phyloP scores from a whole-genome alignment of 345 rosid species.

The Brassica cretica region DNA sequence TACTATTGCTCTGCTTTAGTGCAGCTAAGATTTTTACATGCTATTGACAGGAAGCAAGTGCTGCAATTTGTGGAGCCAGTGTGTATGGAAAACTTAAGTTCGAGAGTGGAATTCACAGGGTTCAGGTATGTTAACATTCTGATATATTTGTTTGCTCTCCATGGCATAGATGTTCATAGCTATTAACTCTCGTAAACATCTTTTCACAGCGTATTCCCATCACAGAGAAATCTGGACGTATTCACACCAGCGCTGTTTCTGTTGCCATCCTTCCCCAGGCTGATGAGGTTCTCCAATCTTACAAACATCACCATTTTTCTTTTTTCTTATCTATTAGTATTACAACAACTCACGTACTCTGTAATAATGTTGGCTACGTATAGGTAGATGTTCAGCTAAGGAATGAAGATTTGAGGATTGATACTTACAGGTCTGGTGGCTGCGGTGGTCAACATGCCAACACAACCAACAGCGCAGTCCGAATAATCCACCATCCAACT shows the following conservation, averaged over 20 bases:
- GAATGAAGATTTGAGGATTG: conserved; percentile 90
- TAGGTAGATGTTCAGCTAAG: conserved; percentile 92
- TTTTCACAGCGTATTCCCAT: conserved; percentile 88
- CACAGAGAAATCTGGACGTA: conserved; percentile 88
- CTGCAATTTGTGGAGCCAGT: conserved; percentile 77
- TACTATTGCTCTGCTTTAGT: conserved; percentile 9
- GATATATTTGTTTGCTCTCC: not conserved
- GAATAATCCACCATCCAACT: conserved; percentile 75
- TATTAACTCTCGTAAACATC: conserved; percentile 20
- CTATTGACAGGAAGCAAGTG: conserved; percentile 82
- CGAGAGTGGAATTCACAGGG: conserved; percentile 98
- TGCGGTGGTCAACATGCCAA: conserved; percentile 89
- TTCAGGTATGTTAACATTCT: conserved; percentile 61
- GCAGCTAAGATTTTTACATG: conserved; percentile 29
- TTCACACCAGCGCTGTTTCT: conserved; percentile 95
- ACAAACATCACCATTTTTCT: not conserved
- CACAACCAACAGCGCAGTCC: conserved; percentile 94
- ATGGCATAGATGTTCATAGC: no score
- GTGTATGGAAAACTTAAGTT: conserved; percentile 93
- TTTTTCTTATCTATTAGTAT: not conserved
- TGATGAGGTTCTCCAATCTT: conserved; percentile 56
- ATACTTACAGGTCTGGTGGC: conserved; percentile 91
- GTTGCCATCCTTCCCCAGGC: conserved; percentile 99
- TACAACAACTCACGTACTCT: conserved; percentile 10
- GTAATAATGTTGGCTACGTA: conserved; percentile 21